These are phyloP conservation scores for Dipteronia dyeriana DNA, from an alignment of 345 rosid genomes.

Conservation along the genomic window DNA sequence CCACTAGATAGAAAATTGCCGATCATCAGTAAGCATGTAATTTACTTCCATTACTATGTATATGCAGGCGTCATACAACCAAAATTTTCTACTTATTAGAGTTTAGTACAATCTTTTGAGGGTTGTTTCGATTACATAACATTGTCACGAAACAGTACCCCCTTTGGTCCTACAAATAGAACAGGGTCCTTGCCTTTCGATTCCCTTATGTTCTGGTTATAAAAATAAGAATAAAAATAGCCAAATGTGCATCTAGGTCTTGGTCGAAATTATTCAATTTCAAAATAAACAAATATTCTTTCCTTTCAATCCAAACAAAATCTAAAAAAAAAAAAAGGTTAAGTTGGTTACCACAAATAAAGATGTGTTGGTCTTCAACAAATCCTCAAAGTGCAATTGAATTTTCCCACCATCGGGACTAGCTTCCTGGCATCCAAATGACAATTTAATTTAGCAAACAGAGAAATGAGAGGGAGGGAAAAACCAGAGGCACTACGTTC, in stretches of 20 bases:
- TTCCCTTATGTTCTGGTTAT: not conserved
- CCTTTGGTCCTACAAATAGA: not conserved
- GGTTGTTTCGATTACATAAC: not conserved
- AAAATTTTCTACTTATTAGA: not conserved
- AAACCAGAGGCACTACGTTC: not conserved
- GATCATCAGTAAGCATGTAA: not conserved
- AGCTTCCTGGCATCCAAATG: constrained; percentile 66
- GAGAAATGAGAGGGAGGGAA: not conserved
- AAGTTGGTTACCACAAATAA: constrained; percentile 70
- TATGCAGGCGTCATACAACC: constrained; percentile 4
- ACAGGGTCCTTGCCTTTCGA: not conserved
- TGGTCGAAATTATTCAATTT: not conserved
- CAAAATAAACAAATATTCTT: no score
- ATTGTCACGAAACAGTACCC: not conserved
- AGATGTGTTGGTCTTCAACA: constrained; percentile 84
- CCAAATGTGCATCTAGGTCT: not conserved
- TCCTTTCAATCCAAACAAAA: no score
- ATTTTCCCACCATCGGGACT: constrained; percentile 94
- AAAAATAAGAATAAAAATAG: not conserved
- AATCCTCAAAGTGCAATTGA: constrained; percentile 86
- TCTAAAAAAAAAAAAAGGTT: not conserved
- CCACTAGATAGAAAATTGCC: not conserved
- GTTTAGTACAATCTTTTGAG: not conserved
- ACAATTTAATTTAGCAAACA: constrained; percentile 21
- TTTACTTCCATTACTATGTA: not conserved